Base-by-base conservation (phyloP, 192 early-diverging fungal genomes). In the Coemansia sp. region DNA sequence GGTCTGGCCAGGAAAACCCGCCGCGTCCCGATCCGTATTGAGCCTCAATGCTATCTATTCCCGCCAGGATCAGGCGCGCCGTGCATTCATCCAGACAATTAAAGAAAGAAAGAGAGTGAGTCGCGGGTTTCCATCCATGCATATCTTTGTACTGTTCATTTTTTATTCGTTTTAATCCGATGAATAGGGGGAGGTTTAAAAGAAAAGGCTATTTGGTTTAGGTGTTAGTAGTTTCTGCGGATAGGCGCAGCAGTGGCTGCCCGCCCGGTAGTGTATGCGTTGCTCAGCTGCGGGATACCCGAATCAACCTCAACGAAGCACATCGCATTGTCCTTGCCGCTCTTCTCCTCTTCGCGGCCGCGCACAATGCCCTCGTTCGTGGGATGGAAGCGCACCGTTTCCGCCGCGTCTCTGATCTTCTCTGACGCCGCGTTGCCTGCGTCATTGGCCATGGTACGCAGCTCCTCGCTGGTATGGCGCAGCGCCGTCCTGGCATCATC, bases 251-350 rank as follows among this genome's bases (percentile, higher is more conserved):
- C 51, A 7, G 51, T 26, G 2, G 51, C 4, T 21, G 24, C 24
- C 24, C 8, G 23, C n/a, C n/a, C n/a, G 62, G 34, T 36, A 24
- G n/a, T 24, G 24, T 12, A 16, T 30, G 30, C 30, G 4, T 66
- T 71, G 69, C 69, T 72, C 26, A 80, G 63, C 35, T 64, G 21
- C 10, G 78, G 78, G 20, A 80, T 80, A 23, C 69, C 69, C 52
- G 78, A 80, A 59, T 72, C 44, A 21, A 48, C 16, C 60, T 80
- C 78, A 23, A 80, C 78, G 49, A 80, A 72, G 30, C 66, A 62
- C 14, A 68, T 56, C 23, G 57, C 11, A 38, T 45, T 20, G 14
- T 78, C 41, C 15, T 62, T 44, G 57, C 44, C 52, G 6, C 30
- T 44, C 11, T 33, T 46, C 5, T 36, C 36, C 18, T 41, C 55